Percentiles rank a stretch among this genome's conserved stretches.
These are phyloP conservation scores for Silybum marianum DNA, from an alignment of 129 eudicot species.

Conservation along the genomic window DNA sequence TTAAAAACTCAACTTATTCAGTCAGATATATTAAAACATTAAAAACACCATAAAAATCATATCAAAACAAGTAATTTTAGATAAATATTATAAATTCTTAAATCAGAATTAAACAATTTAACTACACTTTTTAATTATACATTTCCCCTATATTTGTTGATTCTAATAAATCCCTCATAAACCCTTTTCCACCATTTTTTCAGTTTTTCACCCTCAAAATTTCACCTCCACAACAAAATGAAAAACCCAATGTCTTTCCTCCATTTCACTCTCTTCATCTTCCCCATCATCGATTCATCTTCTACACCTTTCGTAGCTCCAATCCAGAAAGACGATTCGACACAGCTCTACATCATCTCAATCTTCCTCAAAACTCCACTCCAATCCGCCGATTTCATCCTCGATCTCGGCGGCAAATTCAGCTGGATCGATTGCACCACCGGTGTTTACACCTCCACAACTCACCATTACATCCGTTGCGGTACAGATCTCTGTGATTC, in stretches of 20 bases:
- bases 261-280: not conserved
- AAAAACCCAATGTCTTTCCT: constrained; percentile 21
- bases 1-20: no score
- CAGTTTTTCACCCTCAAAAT: not conserved
- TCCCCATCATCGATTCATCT: constrained; percentile 17
- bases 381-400: constrained; percentile 42
- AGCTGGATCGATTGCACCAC: constrained; percentile 48
- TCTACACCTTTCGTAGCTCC: constrained; percentile 46
- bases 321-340: constrained; percentile 35
- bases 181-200: constrained; percentile 6
- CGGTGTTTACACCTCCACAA: constrained; percentile 36
- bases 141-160: no score
- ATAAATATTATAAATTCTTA: no score
- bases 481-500: constrained; percentile 28
- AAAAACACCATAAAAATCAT: no score
- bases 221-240: not conserved
- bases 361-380: constrained; percentile 52
- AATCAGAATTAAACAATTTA: no score
- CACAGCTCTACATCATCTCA: constrained; percentile 42
- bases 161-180: not conserved
- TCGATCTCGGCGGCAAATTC: constrained; percentile 57
- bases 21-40: no score
- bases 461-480: constrained; percentile 38
- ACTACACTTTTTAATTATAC: no score
- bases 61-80: no score